Evolutionary conservation across 169 alveolate species (phyloP), one percentile per base, ranked within the genome.

Genomic region (Babesia sp.): DNA sequence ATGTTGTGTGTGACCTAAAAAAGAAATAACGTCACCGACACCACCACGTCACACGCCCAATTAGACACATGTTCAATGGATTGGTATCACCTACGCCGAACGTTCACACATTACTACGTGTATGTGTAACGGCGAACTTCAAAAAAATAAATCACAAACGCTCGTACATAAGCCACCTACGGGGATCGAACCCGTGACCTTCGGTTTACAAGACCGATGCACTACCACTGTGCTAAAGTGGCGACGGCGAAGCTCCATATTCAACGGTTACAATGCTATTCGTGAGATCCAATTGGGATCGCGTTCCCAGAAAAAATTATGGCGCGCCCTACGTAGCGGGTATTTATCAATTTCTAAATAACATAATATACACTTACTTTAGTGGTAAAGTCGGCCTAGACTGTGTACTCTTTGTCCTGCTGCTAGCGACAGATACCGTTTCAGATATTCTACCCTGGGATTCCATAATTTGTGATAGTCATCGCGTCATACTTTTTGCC

Each of bases 131-230:
- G 20, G 28, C 53, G 20, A 1, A n/a, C 53, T 6, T 44, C 18
- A 4, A 44, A 44, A n/a, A 4, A 4, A 26, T 1, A 31, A 2
- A 34, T 1, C 2, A 11, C 41, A 55, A 3, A 29, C 37, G 46
- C 0, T 18, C 22, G 3, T 26, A 41, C 33, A 86, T 42, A 37
- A 91, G 95, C 95, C 95, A 91, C 91, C 94, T 90, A 93, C 91
- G 95, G 94, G 95, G 94, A 90, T 91, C 92, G 95, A 91, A 91
- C 95, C 94, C 95, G 91, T 93, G 95, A 91, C 94, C 93, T 91
- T 85, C 90, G 93, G 95, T 90, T 91, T 91, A 91, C 95, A 91
- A 91, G 94, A 90, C 95, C 93, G 90, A 90, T 90, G 95, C 95
- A 91, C 92, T 91, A 71, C 95, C 95, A 87, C 95, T 91, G 89